These are phyloP conservation scores for Neopestalotiopsis sp. DNA, from an alignment of 2,329 filamentous ascomycete genomes.

Conservation along the genomic window DNA sequence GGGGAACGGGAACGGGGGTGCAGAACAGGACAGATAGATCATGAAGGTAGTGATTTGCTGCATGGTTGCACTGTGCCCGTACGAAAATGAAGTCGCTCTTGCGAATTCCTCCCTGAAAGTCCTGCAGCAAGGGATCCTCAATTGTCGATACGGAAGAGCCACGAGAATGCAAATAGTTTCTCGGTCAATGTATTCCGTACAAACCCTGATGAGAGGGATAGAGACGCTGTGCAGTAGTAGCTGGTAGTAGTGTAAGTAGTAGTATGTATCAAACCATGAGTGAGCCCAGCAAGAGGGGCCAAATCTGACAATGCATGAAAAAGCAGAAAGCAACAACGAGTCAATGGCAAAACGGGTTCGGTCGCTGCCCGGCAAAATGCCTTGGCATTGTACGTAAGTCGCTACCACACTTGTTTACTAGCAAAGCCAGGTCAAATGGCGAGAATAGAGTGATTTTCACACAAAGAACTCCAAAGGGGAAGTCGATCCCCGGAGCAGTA, in stretches of 20 bases:
- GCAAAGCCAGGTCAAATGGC: background rate
- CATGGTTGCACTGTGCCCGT: background rate
- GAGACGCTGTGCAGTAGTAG: background rate
- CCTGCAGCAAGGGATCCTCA: background rate
- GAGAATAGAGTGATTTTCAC: background rate
- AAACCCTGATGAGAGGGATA: no score
- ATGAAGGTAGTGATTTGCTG: background rate
- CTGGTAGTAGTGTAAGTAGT: background rate
- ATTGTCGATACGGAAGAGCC: background rate
- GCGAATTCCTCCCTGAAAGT: background rate
- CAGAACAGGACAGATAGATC: background rate
- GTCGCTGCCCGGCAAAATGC: background rate
- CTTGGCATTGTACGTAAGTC: slow-evolving; percentile 2
- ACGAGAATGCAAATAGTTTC: background rate
- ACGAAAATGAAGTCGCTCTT: background rate
- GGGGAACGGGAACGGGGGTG: background rate
- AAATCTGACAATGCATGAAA: background rate
- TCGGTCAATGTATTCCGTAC: no score
- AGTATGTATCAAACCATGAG: background rate
- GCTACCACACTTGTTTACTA: slow-evolving; percentile 1
- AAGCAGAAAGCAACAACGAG: background rate
- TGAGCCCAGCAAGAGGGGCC: background rate
- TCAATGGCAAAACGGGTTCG: background rate
- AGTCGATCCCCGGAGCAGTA: background rate
- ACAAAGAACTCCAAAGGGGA: background rate